A percentile compares a stretch with the other conserved stretches of the same genome.
These are phyloP conservation scores for Hanseniaspora valbyensis DNA, from an alignment of 805 yeast genomes.

Conservation along the genomic window DNA sequence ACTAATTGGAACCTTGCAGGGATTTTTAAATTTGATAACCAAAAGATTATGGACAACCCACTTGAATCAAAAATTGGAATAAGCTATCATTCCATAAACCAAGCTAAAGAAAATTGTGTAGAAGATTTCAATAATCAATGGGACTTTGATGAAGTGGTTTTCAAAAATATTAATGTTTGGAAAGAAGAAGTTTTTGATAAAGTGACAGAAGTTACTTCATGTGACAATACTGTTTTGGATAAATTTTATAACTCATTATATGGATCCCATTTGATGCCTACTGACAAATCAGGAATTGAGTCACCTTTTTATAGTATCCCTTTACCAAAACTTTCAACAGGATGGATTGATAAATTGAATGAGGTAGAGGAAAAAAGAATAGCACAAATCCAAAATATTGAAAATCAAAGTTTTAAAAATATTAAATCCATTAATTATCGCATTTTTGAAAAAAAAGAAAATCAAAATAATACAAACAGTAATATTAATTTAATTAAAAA, in stretches of 20 bases:
- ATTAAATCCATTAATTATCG: too few relatives aligned
- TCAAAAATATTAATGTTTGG: constrained; percentile 16
- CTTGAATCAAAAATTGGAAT: constrained; percentile 17
- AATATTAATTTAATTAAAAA: too few relatives aligned
- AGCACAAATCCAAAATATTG: background rate
- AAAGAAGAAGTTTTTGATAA: constrained; percentile 24
- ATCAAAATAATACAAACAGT: too few relatives aligned
- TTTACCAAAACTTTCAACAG: background rate
- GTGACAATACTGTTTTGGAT: constrained; percentile 18
- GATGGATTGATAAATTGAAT: background rate
- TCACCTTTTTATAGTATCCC: constrained; percentile 15
- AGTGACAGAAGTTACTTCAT: constrained; percentile 17
- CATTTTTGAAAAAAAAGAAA: too few relatives aligned
- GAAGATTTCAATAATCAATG: constrained; percentile 5
- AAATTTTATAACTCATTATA: constrained; percentile 26
- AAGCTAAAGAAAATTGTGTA: constrained; percentile 18
- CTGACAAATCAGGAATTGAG: constrained; percentile 26
- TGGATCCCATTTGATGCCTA: constrained; percentile 28
- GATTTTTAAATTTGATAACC: constrained; percentile 22
- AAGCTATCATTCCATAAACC: constrained; percentile 19
- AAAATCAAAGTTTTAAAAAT: too few relatives aligned
- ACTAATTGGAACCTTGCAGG: constrained; percentile 24
- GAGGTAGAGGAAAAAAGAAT: too few relatives aligned
- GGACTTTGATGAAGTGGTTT: constrained; percentile 14
- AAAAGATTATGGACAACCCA: constrained; percentile 8